A percentile compares a stretch with the other conserved stretches of the same genome.
Evolutionary conservation across 495 filamentous ascomycete species (phyloP).

Genomic region (Aspergillus taichungensis): DNA sequence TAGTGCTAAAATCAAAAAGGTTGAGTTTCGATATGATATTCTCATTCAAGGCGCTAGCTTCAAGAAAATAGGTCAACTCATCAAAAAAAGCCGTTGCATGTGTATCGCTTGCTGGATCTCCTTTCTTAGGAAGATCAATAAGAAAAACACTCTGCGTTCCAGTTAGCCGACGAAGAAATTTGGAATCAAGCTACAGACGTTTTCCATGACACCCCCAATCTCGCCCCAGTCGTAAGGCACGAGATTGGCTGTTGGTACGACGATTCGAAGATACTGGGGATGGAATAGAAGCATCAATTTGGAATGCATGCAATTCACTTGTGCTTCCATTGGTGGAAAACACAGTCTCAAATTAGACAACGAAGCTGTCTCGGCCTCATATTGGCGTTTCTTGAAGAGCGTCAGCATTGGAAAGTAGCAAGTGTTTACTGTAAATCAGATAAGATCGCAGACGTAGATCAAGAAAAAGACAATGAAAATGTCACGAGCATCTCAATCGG

Average conservation of each 20-base stretch:
- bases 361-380: constrained; percentile 35
- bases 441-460: neutral
- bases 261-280: constrained; percentile 57
- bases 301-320: constrained; percentile 72
- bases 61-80: constrained; percentile 63
- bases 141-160: constrained; percentile 55
- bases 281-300: constrained; percentile 81
- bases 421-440: neutral
- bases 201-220: constrained; percentile 64
- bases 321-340: constrained; percentile 66
- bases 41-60: constrained; percentile 55
- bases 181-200: constrained; percentile 33
- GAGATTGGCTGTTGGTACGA: constrained; percentile 73
- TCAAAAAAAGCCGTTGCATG: constrained; percentile 54
- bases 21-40: constrained; percentile 49
- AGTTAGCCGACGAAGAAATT: neutral
- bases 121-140: constrained; percentile 66
- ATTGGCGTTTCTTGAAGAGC: constrained; percentile 22
- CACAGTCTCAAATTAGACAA: constrained; percentile 58
- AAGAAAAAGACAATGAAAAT: neutral
- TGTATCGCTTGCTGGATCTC: constrained; percentile 16
- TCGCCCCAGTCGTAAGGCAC: constrained; percentile 83
- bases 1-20: constrained; percentile 68
- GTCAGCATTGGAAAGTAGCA: neutral
- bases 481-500: neutral